Evolutionary conservation across 768 basidiomycete species (phyloP).

Genomic region (Termitomyces sp.): DNA sequence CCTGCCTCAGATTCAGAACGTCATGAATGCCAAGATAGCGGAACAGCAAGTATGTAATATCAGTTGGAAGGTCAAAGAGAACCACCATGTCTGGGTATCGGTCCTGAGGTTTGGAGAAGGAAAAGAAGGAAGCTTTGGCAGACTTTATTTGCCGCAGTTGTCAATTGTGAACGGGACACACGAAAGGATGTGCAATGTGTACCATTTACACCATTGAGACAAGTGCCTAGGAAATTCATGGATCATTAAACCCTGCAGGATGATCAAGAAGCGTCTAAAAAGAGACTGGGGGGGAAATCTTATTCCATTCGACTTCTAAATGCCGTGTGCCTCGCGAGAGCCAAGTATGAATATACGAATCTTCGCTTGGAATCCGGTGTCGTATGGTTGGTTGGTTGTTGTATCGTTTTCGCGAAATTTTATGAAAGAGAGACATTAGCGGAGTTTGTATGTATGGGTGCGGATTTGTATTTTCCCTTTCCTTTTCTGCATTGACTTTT

Average conservation of each 20-base stretch:
- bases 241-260: constrained; percentile 1
- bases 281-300: not conserved
- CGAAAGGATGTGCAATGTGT: not conserved
- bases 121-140: not conserved
- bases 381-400: too few species aligned
- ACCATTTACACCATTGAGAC: not conserved
- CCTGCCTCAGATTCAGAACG: constrained; percentile 43
- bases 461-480: too few species aligned
- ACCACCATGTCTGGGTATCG: constrained; percentile 1
- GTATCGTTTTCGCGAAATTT: too few species aligned
- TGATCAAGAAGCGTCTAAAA: not conserved
- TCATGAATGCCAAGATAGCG: constrained; percentile 32
- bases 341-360: not conserved
- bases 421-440: too few species aligned
- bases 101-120: not conserved
- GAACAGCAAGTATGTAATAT: constrained; percentile 42
- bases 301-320: constrained; percentile 8
- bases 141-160: not conserved
- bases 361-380: too few species aligned
- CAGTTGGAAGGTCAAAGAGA: constrained; percentile 34
- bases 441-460: too few species aligned
- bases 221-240: not conserved
- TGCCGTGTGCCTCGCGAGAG: constrained; percentile 12
- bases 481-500: too few species aligned
- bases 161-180: not conserved